Percentiles rank a stretch among this genome's conserved stretches.
These are phyloP conservation scores for Diatrype stigma DNA, from an alignment of 2,329 filamentous ascomycete species.

Conservation along the genomic window DNA sequence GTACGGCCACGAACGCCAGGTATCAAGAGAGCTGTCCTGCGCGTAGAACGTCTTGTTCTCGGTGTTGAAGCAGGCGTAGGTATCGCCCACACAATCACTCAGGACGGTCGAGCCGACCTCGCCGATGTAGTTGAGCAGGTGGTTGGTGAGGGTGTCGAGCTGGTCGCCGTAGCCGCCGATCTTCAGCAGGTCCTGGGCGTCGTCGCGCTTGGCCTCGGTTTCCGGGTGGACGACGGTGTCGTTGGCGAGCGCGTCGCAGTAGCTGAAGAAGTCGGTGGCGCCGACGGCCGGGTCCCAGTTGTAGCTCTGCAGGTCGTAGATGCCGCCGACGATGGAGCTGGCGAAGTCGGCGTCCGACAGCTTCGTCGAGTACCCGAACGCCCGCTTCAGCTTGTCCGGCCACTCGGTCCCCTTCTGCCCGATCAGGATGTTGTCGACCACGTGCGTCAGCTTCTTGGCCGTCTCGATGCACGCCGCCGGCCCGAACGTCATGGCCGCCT, in stretches of 20 bases:
- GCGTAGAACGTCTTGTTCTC: constrained; percentile 30
- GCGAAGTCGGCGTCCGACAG: constrained; percentile 47
- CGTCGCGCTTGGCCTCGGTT: constrained; percentile 30
- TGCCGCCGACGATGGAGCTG: constrained; percentile 34
- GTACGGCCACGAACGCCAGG: constrained; percentile 46
- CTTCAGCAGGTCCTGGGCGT: constrained; percentile 36
- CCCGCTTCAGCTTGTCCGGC: constrained; percentile 37
- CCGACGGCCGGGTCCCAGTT: constrained; percentile 52
- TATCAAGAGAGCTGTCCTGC: constrained; percentile 32
- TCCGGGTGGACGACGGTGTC: constrained; percentile 37
- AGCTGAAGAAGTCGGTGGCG: constrained; percentile 37
- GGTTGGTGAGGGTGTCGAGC: constrained; percentile 32
- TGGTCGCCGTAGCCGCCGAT: constrained; percentile 38
- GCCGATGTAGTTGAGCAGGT: constrained; percentile 51
- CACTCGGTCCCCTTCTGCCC: constrained; percentile 34
- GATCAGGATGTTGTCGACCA: constrained; percentile 49
- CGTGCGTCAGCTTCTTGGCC: constrained; percentile 53
- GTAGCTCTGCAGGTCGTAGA: constrained; percentile 40
- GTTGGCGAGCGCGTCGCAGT: constrained; percentile 46
- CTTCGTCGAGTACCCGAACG: constrained; percentile 44
- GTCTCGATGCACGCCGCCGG: constrained; percentile 59
- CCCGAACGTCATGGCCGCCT: constrained; percentile 45
- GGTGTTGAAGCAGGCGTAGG: constrained; percentile 30
- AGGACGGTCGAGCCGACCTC: constrained; percentile 23
- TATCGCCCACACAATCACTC: too few species aligned